A percentile compares a stretch with the other conserved stretches of the same genome.
phyloP scores from a whole-genome alignment of 2,329 filamentous ascomycete genomes.

The Xylogone sp. region DNA sequence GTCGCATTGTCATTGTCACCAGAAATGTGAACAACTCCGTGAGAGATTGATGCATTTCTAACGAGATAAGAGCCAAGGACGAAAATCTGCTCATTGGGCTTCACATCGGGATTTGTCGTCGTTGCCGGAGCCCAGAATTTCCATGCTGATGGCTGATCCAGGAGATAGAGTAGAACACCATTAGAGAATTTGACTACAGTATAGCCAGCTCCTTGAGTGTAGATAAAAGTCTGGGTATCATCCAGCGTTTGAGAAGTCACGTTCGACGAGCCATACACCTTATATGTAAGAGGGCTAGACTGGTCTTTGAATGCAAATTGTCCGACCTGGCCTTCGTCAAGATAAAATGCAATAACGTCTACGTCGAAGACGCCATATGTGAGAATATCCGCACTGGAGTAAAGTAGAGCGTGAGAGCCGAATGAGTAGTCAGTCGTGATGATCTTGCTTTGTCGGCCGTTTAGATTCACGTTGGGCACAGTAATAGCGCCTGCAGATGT shows the following conservation, averaged over 20 bases:
- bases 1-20: conserved; percentile 38
- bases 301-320: conserved; percentile 44
- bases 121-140: conserved; percentile 52
- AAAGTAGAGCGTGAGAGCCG: conserved; percentile 43
- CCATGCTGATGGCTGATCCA: conserved; percentile 51
- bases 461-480: conserved; percentile 43
- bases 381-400: conserved; percentile 47
- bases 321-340: conserved; percentile 43
- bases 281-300: conserved; percentile 31
- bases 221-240: conserved; percentile 35
- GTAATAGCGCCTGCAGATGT: conserved; percentile 41
- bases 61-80: conserved; percentile 41
- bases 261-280: conserved; percentile 35
- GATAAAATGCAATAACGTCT: conserved; percentile 44
- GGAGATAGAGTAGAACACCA: conserved; percentile 45
- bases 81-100: conserved; percentile 41
- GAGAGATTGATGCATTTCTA: conserved; percentile 32
- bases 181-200: conserved; percentile 46
- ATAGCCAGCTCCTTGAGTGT: conserved; percentile 41
- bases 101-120: conserved; percentile 39
- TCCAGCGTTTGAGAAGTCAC: conserved; percentile 27
- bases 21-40: conserved; percentile 30
- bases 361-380: conserved; percentile 43
- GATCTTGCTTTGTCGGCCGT: conserved; percentile 50
- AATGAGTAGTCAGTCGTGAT: conserved; percentile 49